Evolutionary conservation across 1,139 yeast genomes (phyloP), one percentile per base, ranked within the genome.

Genomic region (Kazachstania sp.): DNA sequence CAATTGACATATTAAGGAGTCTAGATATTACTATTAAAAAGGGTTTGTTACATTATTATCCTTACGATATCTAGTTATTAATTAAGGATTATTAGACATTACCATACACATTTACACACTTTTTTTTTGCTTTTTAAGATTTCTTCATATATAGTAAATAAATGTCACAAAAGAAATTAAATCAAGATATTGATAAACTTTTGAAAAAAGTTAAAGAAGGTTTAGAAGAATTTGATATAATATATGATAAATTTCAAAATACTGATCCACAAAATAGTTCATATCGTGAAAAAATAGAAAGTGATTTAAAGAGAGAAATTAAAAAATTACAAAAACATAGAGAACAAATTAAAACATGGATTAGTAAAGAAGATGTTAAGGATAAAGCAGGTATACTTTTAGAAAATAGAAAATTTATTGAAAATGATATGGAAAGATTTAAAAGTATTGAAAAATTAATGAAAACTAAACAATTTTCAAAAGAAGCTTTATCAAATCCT

Each of bases 331-430:
- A 94, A 66, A 79, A 96, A 62, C 81, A 85, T 62, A 78, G 98
- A 65, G 98, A 94, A 67, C 97, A 90, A 68, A 86, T 94, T 56
- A 94, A 94, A 68, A 84, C 86, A 49, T 94, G 98, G 98, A 72
- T 90, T 63, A 80, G 95, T 42, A 95, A 94, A 58, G 84, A 83
- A 59, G 95, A 94, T 53, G 90, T 90, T 46, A 90, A 94, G 67
- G 94, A 92, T 61, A 95, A 88, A 69, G 84, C 86, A 64, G 73
- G 69, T 41, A 68, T 74, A 45, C 69, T 94, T 51, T 75, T 79
- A 53, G 97, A 90, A 52, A 86, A 88, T 59, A 75, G 98, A 47
- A 77, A 82, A 56, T 72, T 81, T 56, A 92, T 94, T 56, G 97
- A 94, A 66, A 79, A 77, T 63, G 95, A 94, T 48, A 92, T 92